Evolutionary conservation across 225 moss, liverwort and hornwort species (phyloP), one percentile per base, ranked within the genome.

Genomic region (Takakia lepidozioides): DNA sequence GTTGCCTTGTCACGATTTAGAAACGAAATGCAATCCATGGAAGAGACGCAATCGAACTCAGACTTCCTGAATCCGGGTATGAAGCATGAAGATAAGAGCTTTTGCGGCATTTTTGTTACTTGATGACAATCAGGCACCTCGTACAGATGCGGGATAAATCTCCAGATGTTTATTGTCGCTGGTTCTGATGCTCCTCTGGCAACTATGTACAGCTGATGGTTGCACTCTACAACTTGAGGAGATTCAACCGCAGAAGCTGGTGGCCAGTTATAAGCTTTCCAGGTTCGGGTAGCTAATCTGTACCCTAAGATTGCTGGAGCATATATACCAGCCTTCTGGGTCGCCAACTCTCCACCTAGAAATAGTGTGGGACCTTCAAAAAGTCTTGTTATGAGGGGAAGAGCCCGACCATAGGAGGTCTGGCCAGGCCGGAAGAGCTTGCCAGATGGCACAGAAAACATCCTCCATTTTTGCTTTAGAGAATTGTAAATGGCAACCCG

Each of bases 221-320:
- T 54, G 1, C 74, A 69, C 10, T 79, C 78, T 1, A 74, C 43
- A 30, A 79, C 63, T 50, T 67, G 69, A 0, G 78, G 78, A 49
- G 59, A 58, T 10, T 79, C 57, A 0, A 10, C 63, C 2, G 66
- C 8, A 6, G 26, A 43, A 5, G 73, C 1, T 18, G 66, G 63
- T 52, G 70, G 73, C 70, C 70, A 79, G 14, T 45, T 27, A 21
- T 79, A 79, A 1, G 70, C 66, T 50, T 79, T 79, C 73, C 73
- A 79, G 41, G 48, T 74, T 8, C 34, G 37, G 15, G 78, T 66
- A 23, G 32, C 34, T 42, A 79, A 60, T 67, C 78, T 62, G 51
- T 63, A 79, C 8, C 70, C 41, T 39, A 79, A 57, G 27, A 79
- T 3, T 1, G 63, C 0, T 0, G 63, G 70, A 0, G 0, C 25